Evolutionary conservation across 1,139 yeast genomes (phyloP), one percentile per base, ranked within the genome.

Genomic region (Saccharomyces hybrid): DNA sequence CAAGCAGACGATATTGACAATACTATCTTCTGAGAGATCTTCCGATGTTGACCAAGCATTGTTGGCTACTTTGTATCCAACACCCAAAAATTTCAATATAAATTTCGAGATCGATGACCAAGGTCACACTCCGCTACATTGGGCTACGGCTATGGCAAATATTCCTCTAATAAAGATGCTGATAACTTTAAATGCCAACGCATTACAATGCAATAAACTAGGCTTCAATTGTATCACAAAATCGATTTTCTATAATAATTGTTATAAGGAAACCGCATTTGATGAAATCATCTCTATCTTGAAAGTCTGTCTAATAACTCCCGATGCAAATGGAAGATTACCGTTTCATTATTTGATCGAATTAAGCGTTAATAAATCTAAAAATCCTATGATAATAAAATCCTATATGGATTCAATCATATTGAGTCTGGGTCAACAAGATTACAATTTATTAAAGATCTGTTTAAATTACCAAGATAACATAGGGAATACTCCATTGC

Each of bases 121-220:
- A 70, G 97, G 97, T 0, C 97, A 93, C 64, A 88, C 97, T 0
- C 90, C 97, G 0, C 78, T 93, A 60, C 98, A 93, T 69, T 93
- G 99, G 99, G 96, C 98, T 0, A 83, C 96, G 9, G 90, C 98
- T 0, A 85, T 93, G 76, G 97, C 96, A 7, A 84, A 87, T 61
- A 73, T 83, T 53, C 81, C 81, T 47, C 78, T 91, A 68, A 82
- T 90, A 52, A 88, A 85, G 60, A 73, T 88, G 23, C 71, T 93
- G 27, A 69, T 90, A 20, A 80, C 80, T 16, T 55, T 67, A 28
- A 90, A 93, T 6, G 96, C 96, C 1, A 85, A 88, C 64, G 85
- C 91, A 4, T 71, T 85, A 47, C 83, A 82, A 11, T 83, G 86
- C 23, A 93, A 90, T 66, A 75, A 79, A 56, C 76, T 79, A 51